Evolutionary conservation across 306 rosid species (phyloP), one percentile per base, ranked within the genome.

Genomic region (Vigna mungo): DNA sequence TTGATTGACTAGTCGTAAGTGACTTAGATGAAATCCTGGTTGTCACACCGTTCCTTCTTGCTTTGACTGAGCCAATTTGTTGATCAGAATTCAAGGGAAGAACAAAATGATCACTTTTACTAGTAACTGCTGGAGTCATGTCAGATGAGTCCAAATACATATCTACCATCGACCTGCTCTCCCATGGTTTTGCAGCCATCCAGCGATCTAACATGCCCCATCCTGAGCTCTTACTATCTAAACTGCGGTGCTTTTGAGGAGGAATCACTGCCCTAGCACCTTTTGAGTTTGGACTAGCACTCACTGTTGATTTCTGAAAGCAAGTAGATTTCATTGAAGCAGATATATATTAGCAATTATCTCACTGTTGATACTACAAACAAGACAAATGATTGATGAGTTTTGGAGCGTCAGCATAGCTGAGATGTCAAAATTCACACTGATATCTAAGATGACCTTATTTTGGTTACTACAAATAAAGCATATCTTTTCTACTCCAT

Each of bases 171-270:
- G 85, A 84, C 79, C 87, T 78, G 70, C 64, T 86, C 74, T 91
- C 94, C 94, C 96, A 88, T 56, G 98, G 96, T 83, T 84, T 94
- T 37, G 87, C 30, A 0, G 91, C 88, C 90, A 88, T 92, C 96
- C 97, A 92, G 9, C 86, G 74, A 17, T 94, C 96, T 76, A 92
- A 74, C 87, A 91, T 78, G 74, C 83, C 80, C 73, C 77, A 76
- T 74, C 64, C 87, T 2, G 76, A 72, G 70, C 70, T 73, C 81
- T 88, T 86, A 49, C 68, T 30, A 3, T 78, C 87, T 17, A 30
- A 56, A 17, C 79, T 82, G 41, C 68, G 75, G 13, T 79, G 76
- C 78, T 78, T 84, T 80, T 64, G 78, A 83, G 77, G 67, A 62
- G 77, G 67, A 62, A 62, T 77, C 69, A 56, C 52, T 71, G 84